phyloP scores from a whole-genome alignment of 108 stramenopile species.

The Nannochloropsis gaditana region DNA sequence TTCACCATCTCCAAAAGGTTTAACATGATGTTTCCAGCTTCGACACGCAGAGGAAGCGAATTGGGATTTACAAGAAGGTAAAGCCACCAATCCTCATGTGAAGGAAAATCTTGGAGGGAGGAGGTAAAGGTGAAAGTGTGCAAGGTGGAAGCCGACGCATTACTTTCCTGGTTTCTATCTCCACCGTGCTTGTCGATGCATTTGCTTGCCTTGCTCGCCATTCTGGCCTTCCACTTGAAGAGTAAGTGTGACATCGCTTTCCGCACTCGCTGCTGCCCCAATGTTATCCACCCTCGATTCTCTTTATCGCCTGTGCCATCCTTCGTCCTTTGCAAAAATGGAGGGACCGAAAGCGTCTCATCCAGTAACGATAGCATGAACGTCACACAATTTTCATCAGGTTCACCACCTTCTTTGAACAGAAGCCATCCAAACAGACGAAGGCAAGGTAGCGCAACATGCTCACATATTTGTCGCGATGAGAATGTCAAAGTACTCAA shows the following conservation, averaged over 20 bases:
- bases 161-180: too few relatives aligned
- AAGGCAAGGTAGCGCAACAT: not conserved
- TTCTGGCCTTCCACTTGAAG: not conserved
- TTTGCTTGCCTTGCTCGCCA: not conserved
- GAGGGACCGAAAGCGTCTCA: not conserved
- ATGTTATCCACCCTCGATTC: not conserved
- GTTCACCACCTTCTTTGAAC: not conserved
- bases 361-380: not conserved
- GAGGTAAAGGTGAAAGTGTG: too few relatives aligned
- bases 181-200: not conserved
- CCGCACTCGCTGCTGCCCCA: not conserved
- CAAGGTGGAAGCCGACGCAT: too few relatives aligned
- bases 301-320: not conserved
- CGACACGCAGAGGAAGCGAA: not conserved
- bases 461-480: not conserved
- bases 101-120: not conserved
- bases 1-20: not conserved
- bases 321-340: not conserved
- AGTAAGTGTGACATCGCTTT: not conserved
- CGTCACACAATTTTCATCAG: not conserved
- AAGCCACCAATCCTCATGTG: not conserved
- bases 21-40: not conserved
- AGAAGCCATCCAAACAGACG: not conserved
- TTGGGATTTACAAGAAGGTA: not conserved
- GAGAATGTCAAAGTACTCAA: not conserved